A percentile compares a stretch with the other conserved stretches of the same genome.
phyloP scores from a whole-genome alignment of 805 yeast species.

The Lachancea fermentati region DNA sequence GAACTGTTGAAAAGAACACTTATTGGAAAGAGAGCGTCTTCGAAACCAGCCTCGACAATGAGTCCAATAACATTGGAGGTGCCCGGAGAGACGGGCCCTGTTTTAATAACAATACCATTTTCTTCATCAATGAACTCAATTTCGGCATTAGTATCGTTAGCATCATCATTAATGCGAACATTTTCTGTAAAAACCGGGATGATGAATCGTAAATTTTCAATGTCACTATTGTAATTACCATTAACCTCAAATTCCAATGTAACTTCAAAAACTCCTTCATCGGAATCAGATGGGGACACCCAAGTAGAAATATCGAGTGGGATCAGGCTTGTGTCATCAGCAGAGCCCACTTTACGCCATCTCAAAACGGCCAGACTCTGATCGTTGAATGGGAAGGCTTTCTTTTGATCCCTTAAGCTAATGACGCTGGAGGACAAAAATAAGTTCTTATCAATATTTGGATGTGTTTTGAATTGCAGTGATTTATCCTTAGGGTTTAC shows the following conservation, averaged over 20 bases:
- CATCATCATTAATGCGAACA: slow-evolving; percentile 45
- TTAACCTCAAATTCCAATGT: slow-evolving; percentile 85
- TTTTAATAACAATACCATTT: slow-evolving; percentile 57
- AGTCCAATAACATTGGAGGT: slow-evolving; percentile 75
- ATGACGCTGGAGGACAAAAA: slow-evolving; percentile 56
- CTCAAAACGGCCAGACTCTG: slow-evolving; percentile 86
- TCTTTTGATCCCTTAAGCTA: slow-evolving; percentile 68
- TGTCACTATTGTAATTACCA: slow-evolving; percentile 38
- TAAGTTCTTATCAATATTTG: slow-evolving; percentile 79
- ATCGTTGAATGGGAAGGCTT: slow-evolving; percentile 87
- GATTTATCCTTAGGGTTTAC: slow-evolving; percentile 40
- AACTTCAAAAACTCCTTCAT: slow-evolving; percentile 55
- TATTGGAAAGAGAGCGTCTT: slow-evolving; percentile 87
- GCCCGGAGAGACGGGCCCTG: slow-evolving; percentile 47
- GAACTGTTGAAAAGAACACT: slow-evolving; percentile 55
- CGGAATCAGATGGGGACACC: slow-evolving; percentile 59
- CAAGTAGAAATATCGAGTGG: slow-evolving; percentile 82
- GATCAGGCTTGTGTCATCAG: slow-evolving; percentile 45
- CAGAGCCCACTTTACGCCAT: slow-evolving; percentile 74
- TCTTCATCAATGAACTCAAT: slow-evolving; percentile 56
- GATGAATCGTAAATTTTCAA: slow-evolving; percentile 46
- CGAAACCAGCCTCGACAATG: slow-evolving; percentile 64
- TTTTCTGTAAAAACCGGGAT: slow-evolving; percentile 65
- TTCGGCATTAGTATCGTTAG: slow-evolving; percentile 47
- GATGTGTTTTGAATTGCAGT: slow-evolving; percentile 86